These are phyloP conservation scores for Scenedesmus sp. DNA, from an alignment of 163 green algal genomes.

Conservation along the genomic window DNA sequence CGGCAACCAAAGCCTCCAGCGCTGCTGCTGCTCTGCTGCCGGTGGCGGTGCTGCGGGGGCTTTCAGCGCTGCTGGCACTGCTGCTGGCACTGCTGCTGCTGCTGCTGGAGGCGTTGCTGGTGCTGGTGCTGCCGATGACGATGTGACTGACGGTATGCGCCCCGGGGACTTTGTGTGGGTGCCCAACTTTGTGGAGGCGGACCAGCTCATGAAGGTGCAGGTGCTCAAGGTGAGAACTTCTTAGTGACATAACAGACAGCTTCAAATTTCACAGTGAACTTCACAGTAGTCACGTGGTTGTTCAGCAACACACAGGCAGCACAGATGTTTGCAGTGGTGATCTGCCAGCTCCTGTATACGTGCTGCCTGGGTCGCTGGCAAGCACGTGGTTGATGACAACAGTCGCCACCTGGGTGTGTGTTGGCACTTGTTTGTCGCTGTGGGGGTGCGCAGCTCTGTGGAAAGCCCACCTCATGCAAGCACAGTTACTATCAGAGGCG, in stretches of 20 bases:
- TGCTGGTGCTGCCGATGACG: neutral
- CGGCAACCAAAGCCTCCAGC: neutral
- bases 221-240: constrained; percentile 24
- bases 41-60: neutral
- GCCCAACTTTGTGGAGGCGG: neutral
- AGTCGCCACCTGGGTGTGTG: no score
- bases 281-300: no score
- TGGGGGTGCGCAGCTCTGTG: no score
- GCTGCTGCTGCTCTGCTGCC: neutral
- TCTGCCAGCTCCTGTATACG: no score
- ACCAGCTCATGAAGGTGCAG: constrained; percentile 19
- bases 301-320: no score
- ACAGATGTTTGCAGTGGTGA: no score
- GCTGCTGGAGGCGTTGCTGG: neutral
- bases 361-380: no score
- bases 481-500: no score
- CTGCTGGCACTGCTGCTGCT: neutral
- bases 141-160: neutral
- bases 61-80: neutral
- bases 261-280: neutral
- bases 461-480: neutral
- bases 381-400: no score
- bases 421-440: no score
- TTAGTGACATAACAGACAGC: neutral
- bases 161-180: constrained; percentile 34